Base-by-base conservation (phyloP, 805 yeast species). In the Schwanniomyces polymorphus region DNA sequence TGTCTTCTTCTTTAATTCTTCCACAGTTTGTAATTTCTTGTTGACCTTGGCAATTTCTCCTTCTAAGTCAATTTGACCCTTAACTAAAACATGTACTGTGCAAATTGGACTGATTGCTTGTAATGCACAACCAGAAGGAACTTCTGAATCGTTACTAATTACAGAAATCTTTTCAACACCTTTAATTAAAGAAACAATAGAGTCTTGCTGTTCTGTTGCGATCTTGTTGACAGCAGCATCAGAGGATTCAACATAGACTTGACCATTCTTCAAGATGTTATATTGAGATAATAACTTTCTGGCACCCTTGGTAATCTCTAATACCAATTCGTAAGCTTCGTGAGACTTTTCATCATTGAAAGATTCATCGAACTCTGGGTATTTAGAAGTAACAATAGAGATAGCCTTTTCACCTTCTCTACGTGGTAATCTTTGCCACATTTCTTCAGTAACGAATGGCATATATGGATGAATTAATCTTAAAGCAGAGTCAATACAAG, bases 341-440 rank as follows among this genome's bases (percentile, higher is more conserved):
- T 79, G 84, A 8, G 97, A 81, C 55, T 78, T 75, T 25, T 60
- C 74, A 59, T 91, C 83, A 64, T 81, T 83, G 52, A 81, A 88
- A 45, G 80, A 81, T 45, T 72, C 58, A 44, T 74, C 73, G 67
- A 75, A 85, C 46, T 69, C 79, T 47, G 99, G 99, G 75, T 84
- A 94, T 42, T 76, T 58, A 37, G 97, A 96, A 63, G 82, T 81
- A 43, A 84, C 84, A 65, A 94, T 90, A 17, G 97, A 79, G 43
- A 68, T 74, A 25, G 90, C 75, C 18, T 71, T 70, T 59, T 88
- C 97, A 45, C 83, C 73, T 7, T 81, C 79, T 65, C 97, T 84
- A 62, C 87, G 86, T 59, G 98, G 98, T 62, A 94, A 76, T 72
- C 98, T 88, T 76, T 94, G 99, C 97, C 97, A 94, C 88, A 94